Conservation (phyloP, 2,329 filamentous ascomycete species). For the Sordariomycetes sp. region DNA sequence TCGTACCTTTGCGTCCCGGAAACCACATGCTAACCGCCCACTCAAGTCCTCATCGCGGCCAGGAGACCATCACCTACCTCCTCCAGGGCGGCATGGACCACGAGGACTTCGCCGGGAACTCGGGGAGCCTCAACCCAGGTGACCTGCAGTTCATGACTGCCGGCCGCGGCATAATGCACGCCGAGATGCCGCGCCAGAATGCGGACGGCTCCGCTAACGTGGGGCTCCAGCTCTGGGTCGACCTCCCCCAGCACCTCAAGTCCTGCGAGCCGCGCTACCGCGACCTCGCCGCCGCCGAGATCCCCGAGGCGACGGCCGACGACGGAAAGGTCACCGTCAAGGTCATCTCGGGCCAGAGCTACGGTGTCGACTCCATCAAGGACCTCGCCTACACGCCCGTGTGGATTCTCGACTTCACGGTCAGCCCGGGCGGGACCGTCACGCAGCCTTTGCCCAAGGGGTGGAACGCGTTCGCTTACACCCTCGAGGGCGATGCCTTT, state of each 20-base stretch:
- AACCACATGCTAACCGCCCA: neutral
- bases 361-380: constrained; percentile 76
- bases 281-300: constrained; percentile 68
- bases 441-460: constrained; percentile 63
- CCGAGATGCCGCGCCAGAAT: constrained; percentile 84
- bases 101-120: constrained; percentile 82
- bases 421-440: constrained; percentile 69
- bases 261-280: constrained; percentile 85
- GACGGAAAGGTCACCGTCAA: constrained; percentile 69
- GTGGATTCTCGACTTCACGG: constrained; percentile 81
- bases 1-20: neutral
- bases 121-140: constrained; percentile 73
- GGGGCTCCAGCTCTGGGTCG: constrained; percentile 92
- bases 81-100: constrained; percentile 80
- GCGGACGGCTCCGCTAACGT: constrained; percentile 66
- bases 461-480: constrained; percentile 89
- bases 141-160: constrained; percentile 98
- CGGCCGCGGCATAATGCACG: constrained; percentile 82
- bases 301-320: constrained; percentile 63
- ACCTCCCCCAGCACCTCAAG: constrained; percentile 74
- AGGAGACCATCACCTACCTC: constrained; percentile 84
- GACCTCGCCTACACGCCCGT: constrained; percentile 94
- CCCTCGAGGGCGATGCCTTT: constrained; percentile 59
- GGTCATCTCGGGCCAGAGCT: constrained; percentile 78
- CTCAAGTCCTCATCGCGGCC: constrained; percentile 55